phyloP scores from a whole-genome alignment of 805 yeast genomes.

The Pichia membranifaciens region DNA sequence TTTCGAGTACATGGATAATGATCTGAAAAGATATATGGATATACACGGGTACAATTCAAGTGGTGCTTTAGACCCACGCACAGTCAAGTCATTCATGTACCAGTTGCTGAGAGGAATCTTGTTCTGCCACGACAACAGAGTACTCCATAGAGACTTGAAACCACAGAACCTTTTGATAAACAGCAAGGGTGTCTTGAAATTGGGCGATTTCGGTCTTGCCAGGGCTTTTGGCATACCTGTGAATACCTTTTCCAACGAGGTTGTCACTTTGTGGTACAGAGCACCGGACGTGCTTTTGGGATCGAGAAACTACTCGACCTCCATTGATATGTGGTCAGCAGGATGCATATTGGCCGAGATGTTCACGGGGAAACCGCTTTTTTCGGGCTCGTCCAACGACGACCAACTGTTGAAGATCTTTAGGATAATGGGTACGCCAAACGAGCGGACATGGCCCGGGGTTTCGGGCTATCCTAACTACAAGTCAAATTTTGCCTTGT shows the following conservation, averaged over 20 bases:
- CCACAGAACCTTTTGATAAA: conserved; percentile 92
- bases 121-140: conserved; percentile 80
- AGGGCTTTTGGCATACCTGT: conserved; percentile 98
- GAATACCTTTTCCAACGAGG: conserved; percentile 95
- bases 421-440: conserved; percentile 93
- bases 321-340: conserved; percentile 97
- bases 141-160: conserved; percentile 81
- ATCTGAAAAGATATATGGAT: conserved; percentile 83
- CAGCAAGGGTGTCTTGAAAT: conserved; percentile 81
- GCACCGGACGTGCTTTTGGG: conserved; percentile 97
- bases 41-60: conserved; percentile 40
- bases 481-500: conserved; percentile 75
- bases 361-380: conserved; percentile 96
- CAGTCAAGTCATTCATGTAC: conserved; percentile 88
- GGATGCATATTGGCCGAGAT: conserved; percentile 98
- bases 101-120: conserved; percentile 85
- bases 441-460: conserved; percentile 97
- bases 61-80: conserved; percentile 66
- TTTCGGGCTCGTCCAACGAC: conserved; percentile 94
- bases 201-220: conserved; percentile 96
- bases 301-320: conserved; percentile 90
- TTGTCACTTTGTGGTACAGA: conserved; percentile 95
- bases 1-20: conserved; percentile 89
- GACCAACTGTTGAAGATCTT: conserved; percentile 91
- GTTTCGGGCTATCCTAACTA: conserved; percentile 84